phyloP scores from a whole-genome alignment of 495 filamentous ascomycete genomes.

The Annulohypoxylon bovei region DNA sequence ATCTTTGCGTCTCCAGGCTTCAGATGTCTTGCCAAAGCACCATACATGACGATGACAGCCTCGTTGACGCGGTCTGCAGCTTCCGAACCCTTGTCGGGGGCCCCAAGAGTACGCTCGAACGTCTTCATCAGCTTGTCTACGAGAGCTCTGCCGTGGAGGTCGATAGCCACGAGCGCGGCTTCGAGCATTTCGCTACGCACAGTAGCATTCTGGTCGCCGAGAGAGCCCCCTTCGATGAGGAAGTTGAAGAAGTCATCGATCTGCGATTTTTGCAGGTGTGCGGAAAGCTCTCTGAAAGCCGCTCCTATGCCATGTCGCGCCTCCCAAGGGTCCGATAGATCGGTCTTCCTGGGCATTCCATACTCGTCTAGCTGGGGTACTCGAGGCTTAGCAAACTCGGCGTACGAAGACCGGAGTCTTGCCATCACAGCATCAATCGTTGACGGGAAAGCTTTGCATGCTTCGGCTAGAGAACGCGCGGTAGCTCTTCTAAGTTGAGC shows the following conservation, averaged over 20 bases:
- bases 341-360: constrained; percentile 88
- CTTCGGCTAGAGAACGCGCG: constrained; percentile 80
- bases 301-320: constrained; percentile 85
- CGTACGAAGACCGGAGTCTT: constrained; percentile 73
- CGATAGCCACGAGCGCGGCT: constrained; percentile 82
- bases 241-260: constrained; percentile 83
- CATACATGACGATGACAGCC: constrained; percentile 96
- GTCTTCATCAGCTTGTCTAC: constrained; percentile 92
- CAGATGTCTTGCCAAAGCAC: constrained; percentile 88
- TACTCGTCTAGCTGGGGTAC: constrained; percentile 86
- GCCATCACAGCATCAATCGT: constrained; percentile 62
- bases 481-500: constrained; percentile 83
- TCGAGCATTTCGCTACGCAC: constrained; percentile 95
- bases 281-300: constrained; percentile 82
- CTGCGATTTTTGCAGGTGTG: constrained; percentile 70
- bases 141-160: constrained; percentile 76
- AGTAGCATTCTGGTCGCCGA: constrained; percentile 77
- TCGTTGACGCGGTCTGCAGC: constrained; percentile 89
- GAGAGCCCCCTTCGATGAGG: constrained; percentile 82
- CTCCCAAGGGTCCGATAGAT: constrained; percentile 89
- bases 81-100: constrained; percentile 79
- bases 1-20: constrained; percentile 83
- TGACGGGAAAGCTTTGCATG: constrained; percentile 65
- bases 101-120: constrained; percentile 84
- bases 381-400: constrained; percentile 79